A percentile compares a stretch with the other conserved stretches of the same genome.
Conservation (phyloP, 257 asterid species). For the Solanum chaucha region DNA sequence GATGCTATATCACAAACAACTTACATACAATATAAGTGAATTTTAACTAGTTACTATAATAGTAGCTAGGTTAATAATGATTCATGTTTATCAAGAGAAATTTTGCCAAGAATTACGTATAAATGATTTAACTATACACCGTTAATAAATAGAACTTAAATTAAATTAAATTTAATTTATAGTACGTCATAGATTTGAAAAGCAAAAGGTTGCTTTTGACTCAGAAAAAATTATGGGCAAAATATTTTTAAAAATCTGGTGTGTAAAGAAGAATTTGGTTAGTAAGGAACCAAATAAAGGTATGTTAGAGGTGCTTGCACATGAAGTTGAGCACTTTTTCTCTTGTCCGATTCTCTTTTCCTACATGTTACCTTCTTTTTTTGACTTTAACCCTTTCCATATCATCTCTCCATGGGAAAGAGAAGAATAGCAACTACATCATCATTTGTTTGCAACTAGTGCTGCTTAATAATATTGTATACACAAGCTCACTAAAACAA, state of each 20-base stretch:
- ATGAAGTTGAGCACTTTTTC: slow-evolving; percentile 46
- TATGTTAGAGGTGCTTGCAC: slow-evolving; percentile 38
- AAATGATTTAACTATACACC: too few relatives aligned
- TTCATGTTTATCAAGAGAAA: too few relatives aligned
- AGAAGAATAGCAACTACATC: neutral
- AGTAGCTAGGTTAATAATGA: too few relatives aligned
- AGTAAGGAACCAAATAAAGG: neutral
- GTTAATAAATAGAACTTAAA: too few relatives aligned
- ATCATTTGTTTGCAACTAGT: neutral
- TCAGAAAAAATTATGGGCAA: neutral
- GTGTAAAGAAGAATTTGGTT: neutral
- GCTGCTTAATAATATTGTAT: neutral
- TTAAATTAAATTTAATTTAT: too few relatives aligned
- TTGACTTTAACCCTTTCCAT: neutral
- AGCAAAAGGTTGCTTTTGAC: neutral
- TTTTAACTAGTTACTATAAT: too few relatives aligned
- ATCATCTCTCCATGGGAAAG: neutral
- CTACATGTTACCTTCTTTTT: slow-evolving; percentile 2
- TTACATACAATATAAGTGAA: too few relatives aligned
- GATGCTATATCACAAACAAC: too few relatives aligned
- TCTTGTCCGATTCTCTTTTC: neutral
- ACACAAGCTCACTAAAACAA: neutral
- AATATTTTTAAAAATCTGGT: neutral
- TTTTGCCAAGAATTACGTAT: too few relatives aligned
- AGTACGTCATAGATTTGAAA: too few relatives aligned